Conservation (phyloP, 2,329 filamentous ascomycete genomes). For the Aspergillus pseudonomiae region DNA sequence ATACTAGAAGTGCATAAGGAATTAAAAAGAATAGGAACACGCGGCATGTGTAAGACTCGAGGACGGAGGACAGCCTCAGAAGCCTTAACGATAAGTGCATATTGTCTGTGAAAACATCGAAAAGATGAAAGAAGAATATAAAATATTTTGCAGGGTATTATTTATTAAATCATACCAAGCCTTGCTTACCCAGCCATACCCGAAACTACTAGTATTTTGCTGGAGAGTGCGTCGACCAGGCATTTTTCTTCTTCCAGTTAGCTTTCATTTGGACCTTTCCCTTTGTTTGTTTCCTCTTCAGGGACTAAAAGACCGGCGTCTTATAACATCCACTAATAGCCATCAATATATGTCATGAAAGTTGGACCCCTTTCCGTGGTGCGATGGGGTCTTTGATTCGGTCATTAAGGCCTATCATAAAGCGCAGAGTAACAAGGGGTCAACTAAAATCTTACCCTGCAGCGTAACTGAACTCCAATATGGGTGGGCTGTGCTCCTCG, state of each 20-base stretch:
- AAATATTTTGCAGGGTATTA: background rate
- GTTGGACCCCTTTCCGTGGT: background rate
- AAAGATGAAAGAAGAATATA: background rate
- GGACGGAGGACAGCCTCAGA: background rate
- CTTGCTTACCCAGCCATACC: background rate
- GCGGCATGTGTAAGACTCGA: slow-evolving; percentile 1
- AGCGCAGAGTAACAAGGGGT: no score
- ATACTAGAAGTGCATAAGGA: slow-evolving; percentile 27
- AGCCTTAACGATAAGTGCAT: background rate
- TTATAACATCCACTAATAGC: background rate
- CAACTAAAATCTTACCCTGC: no score
- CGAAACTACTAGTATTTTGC: background rate
- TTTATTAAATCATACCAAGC: background rate
- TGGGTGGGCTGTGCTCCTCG: no score
- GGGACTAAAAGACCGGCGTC: background rate
- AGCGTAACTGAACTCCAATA: no score
- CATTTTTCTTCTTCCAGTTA: background rate
- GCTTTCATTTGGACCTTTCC: background rate
- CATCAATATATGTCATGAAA: background rate
- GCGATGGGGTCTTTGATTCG: no score
- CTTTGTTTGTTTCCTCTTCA: background rate
- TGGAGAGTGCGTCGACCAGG: background rate
- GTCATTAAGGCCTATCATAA: no score
- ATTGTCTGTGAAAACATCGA: background rate
- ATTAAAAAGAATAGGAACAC: slow-evolving; percentile 19